Evolutionary conservation across 2,329 filamentous ascomycete species (phyloP).

Genomic region (Apiospora kogelbergensis): DNA sequence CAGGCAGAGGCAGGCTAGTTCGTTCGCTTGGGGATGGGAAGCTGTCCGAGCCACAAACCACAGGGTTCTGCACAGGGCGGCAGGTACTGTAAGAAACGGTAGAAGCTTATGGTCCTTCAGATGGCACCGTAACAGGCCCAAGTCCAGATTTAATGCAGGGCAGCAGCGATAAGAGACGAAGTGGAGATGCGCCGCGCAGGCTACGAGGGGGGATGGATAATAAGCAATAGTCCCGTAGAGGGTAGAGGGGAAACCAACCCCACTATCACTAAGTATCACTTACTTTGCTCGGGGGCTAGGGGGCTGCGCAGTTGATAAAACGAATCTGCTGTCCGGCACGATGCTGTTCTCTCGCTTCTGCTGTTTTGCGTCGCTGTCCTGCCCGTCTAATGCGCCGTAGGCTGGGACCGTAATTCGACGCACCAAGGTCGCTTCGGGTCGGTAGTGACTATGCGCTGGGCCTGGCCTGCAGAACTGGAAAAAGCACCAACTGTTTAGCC

Average conservation of each 20-base stretch:
- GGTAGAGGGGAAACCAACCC: not conserved
- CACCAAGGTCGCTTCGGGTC: not conserved
- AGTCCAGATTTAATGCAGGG: not conserved
- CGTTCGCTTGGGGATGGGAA: not conserved
- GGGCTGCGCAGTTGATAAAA: not conserved
- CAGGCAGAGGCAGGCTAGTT: not conserved
- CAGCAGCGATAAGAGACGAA: not conserved
- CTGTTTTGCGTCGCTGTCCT: not conserved
- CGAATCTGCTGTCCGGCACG: not conserved
- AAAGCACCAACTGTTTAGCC: not conserved
- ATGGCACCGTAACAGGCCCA: not conserved
- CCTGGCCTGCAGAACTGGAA: not conserved
- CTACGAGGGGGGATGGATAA: not conserved
- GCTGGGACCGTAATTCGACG: not conserved
- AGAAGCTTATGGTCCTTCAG: not conserved
- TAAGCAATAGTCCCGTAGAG: not conserved
- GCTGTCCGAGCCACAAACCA: conserved; percentile 4
- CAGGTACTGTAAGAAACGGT: not conserved
- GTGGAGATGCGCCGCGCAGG: not conserved
- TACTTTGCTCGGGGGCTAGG: not conserved
- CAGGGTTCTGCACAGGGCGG: not conserved
- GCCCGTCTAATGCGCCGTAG: not conserved
- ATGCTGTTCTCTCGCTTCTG: not conserved
- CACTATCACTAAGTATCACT: not conserved
- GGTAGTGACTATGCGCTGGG: not conserved